phyloP scores from a whole-genome alignment of 1,284 basidiomycete genomes.

The Rhodotorula sp. region DNA sequence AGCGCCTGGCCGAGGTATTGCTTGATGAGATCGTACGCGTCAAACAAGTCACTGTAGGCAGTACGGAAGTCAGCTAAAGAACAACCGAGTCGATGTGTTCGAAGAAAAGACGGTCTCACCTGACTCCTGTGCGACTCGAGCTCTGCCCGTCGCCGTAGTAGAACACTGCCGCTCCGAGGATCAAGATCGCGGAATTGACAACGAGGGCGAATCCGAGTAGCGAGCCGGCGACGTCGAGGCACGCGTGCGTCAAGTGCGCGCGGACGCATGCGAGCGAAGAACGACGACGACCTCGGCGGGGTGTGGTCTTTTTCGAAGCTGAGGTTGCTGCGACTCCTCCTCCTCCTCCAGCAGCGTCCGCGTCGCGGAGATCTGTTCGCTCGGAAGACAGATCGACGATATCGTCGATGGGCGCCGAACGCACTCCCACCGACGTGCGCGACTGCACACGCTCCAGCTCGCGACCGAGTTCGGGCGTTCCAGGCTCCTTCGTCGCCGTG shows the following conservation, averaged over 20 bases:
- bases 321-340: background rate
- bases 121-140: background rate
- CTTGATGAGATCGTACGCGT: constrained; percentile 72
- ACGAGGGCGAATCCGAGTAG: constrained; percentile 78
- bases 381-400: background rate
- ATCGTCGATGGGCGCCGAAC: constrained; percentile 16
- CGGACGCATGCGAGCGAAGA: constrained; percentile 60
- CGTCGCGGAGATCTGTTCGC: too few species aligned
- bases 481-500: background rate
- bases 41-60: constrained; percentile 60
- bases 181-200: constrained; percentile 66
- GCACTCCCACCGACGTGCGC: background rate
- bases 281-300: background rate
- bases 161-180: constrained; percentile 65
- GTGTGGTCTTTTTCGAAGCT: background rate
- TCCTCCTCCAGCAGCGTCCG: background rate
- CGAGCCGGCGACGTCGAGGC: constrained; percentile 55
- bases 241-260: constrained; percentile 74
- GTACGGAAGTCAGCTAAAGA: background rate
- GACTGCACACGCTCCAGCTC: background rate
- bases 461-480: background rate
- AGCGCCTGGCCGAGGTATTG: constrained; percentile 68
- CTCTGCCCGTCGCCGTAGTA: constrained; percentile 56
- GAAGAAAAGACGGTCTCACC: background rate
- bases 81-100: too few species aligned